phyloP scores from a whole-genome alignment of 78 protist genomes.

The Salpingoeca rosetta region DNA sequence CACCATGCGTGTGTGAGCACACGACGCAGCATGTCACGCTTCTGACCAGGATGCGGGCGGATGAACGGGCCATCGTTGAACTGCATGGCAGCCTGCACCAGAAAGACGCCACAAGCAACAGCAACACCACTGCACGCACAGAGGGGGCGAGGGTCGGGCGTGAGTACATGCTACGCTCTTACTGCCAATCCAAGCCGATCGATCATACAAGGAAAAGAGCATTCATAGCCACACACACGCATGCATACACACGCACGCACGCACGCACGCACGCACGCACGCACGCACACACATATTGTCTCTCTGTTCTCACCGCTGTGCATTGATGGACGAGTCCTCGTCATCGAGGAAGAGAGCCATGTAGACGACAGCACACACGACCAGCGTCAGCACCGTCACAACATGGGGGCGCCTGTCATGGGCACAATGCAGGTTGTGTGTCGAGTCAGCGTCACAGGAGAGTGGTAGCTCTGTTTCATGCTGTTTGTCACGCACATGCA shows the following conservation, averaged over 20 bases:
- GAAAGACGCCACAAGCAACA: constrained; percentile 42
- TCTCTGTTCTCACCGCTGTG: neutral
- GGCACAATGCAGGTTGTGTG: too few relatives aligned
- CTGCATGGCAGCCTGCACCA: constrained; percentile 46
- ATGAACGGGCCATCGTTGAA: constrained; percentile 59
- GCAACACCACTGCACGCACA: constrained; percentile 53
- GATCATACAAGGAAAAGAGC: neutral
- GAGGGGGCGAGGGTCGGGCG: neutral
- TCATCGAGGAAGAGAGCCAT: neutral
- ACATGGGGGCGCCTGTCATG: too few relatives aligned
- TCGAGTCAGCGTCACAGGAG: too few relatives aligned
- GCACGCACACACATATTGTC: too few relatives aligned
- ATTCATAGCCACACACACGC: neutral
- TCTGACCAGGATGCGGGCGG: constrained; percentile 90
- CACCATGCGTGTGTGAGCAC: too few relatives aligned
- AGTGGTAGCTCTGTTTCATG: too few relatives aligned
- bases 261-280: neutral
- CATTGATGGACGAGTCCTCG: neutral
- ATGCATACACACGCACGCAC: neutral
- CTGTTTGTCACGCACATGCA: too few relatives aligned
- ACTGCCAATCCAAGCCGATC: neutral
- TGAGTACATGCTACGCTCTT: neutral
- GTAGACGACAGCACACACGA: neutral
- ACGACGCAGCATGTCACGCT: too few relatives aligned
- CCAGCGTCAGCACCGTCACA: neutral